Percentiles rank a stretch among this genome's conserved stretches.
These are phyloP conservation scores for Hericium rajendrae DNA, from an alignment of 768 basidiomycete genomes.

Conservation along the genomic window DNA sequence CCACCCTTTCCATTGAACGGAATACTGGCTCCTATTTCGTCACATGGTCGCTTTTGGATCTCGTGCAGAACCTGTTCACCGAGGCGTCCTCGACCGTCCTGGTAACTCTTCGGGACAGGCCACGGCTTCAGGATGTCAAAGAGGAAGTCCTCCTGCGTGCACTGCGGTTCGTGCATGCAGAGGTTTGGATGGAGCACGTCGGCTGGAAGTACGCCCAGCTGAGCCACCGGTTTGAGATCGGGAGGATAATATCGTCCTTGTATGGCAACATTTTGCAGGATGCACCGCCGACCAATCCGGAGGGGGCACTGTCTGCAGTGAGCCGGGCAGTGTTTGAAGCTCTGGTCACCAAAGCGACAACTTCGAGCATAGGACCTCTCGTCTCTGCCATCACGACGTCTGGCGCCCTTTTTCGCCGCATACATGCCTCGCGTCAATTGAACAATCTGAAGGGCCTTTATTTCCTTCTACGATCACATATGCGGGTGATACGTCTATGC, in stretches of 20 bases:
- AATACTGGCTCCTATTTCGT: conserved; percentile 70
- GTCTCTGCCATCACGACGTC: conserved; percentile 61
- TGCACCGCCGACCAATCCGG: conserved; percentile 40
- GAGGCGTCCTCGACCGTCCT: conserved; percentile 54
- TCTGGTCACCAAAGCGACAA: conserved; percentile 65
- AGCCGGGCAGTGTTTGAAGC: conserved; percentile 60
- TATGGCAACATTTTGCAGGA: conserved; percentile 61
- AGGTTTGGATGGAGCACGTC: conserved; percentile 81
- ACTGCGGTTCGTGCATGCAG: conserved; percentile 67
- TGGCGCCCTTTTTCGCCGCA: conserved; percentile 42
- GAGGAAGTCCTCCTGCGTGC: conserved; percentile 79
- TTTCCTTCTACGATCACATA: conserved; percentile 56
- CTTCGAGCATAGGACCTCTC: conserved; percentile 74
- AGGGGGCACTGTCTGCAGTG: conserved; percentile 49
- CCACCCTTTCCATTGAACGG: conserved; percentile 62
- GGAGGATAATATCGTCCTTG: conserved; percentile 51
- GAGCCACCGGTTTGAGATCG: conserved; percentile 79
- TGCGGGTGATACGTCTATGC: conserved; percentile 51
- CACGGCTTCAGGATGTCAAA: conserved; percentile 61
- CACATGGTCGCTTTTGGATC: conserved; percentile 69
- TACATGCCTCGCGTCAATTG: conserved; percentile 55
- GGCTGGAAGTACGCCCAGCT: conserved; percentile 82
- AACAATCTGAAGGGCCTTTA: conserved; percentile 64
- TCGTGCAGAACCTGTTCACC: conserved; percentile 65
- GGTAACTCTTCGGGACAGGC: conserved; percentile 40